Conservation (phyloP, 2,329 filamentous ascomycete genomes). For the Neoarthrinium moseri region DNA sequence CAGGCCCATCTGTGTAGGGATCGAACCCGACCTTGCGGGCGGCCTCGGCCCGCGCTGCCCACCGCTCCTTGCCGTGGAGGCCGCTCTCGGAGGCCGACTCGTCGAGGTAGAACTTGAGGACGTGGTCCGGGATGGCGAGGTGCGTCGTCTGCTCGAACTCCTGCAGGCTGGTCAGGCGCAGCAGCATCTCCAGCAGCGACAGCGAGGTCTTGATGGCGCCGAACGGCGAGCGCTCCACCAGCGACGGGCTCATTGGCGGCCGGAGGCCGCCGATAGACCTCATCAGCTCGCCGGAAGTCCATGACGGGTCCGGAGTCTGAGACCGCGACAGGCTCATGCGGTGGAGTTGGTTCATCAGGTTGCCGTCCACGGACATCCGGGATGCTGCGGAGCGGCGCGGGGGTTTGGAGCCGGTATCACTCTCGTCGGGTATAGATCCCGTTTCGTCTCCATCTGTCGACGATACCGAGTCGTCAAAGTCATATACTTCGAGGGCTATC, state of each 20-base stretch:
- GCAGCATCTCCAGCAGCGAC: slow-evolving; percentile 84
- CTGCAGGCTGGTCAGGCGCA: slow-evolving; percentile 82
- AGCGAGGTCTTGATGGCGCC: slow-evolving; percentile 53
- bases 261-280: slow-evolving; percentile 22
- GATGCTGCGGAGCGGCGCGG: slow-evolving; percentile 13
- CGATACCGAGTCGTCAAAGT: slow-evolving; percentile 53
- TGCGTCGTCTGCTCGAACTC: slow-evolving; percentile 90
- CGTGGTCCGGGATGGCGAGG: slow-evolving; percentile 84
- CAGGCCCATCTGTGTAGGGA: slow-evolving; percentile 45
- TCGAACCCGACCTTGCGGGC: slow-evolving; percentile 54
- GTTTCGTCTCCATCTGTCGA: slow-evolving; percentile 19
- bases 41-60: slow-evolving; percentile 43
- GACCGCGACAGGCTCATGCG: slow-evolving; percentile 37
- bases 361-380: slow-evolving; percentile 23
- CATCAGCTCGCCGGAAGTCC: slow-evolving; percentile 12
- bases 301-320: too few species aligned
- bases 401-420: neutral
- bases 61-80: slow-evolving; percentile 42
- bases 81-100: slow-evolving; percentile 53
- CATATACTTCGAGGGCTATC: slow-evolving; percentile 86
- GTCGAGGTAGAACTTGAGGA: slow-evolving; percentile 82
- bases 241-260: slow-evolving; percentile 19
- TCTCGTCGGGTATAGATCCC: slow-evolving; percentile 11
- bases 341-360: slow-evolving; percentile 28
- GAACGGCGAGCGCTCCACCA: slow-evolving; percentile 45